A percentile compares a stretch with the other conserved stretches of the same genome.
Conservation (phyloP, 1,284 basidiomycete genomes). For the Fomitopsis schrenkii region DNA sequence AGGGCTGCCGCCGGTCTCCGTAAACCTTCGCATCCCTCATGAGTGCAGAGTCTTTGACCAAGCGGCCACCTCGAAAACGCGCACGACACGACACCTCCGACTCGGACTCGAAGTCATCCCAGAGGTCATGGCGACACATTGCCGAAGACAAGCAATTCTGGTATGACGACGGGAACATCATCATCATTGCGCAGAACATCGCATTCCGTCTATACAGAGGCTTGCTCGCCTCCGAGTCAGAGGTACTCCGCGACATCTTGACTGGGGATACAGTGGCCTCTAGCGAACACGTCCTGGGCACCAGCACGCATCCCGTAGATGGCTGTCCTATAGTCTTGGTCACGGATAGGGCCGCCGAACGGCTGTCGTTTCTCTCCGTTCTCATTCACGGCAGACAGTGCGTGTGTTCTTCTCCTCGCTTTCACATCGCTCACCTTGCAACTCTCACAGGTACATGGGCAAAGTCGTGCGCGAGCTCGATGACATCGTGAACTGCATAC, state of each 20-base stretch:
- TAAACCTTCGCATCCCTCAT: too few relatives aligned
- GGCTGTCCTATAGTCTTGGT: slow-evolving; percentile 2
- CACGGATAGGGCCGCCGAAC: background rate
- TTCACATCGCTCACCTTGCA: background rate
- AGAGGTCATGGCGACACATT: background rate
- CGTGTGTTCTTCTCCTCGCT: background rate
- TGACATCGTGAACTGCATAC: background rate
- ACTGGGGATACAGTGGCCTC: too few relatives aligned
- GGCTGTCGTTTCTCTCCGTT: background rate
- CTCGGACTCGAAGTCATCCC: too few relatives aligned
- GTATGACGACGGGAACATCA: slow-evolving; percentile 15
- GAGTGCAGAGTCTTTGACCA: too few relatives aligned
- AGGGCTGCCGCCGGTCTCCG: too few relatives aligned
- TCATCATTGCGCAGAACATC: slow-evolving; percentile 10
- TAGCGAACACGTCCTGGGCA: background rate
- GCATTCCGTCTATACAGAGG: slow-evolving; percentile 13
- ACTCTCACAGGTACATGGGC: background rate
- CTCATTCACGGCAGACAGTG: background rate
- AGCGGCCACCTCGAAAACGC: too few relatives aligned
- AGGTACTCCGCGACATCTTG: slow-evolving; percentile 15
- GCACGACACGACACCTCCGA: too few relatives aligned
- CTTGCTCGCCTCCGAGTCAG: slow-evolving; percentile 8
- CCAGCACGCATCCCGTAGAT: background rate
- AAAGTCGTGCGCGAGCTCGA: background rate
- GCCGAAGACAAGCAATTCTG: slow-evolving; percentile 11